These are phyloP conservation scores for Sporisorium reilianum DNA, from an alignment of 1,284 basidiomycete genomes.

Conservation along the genomic window DNA sequence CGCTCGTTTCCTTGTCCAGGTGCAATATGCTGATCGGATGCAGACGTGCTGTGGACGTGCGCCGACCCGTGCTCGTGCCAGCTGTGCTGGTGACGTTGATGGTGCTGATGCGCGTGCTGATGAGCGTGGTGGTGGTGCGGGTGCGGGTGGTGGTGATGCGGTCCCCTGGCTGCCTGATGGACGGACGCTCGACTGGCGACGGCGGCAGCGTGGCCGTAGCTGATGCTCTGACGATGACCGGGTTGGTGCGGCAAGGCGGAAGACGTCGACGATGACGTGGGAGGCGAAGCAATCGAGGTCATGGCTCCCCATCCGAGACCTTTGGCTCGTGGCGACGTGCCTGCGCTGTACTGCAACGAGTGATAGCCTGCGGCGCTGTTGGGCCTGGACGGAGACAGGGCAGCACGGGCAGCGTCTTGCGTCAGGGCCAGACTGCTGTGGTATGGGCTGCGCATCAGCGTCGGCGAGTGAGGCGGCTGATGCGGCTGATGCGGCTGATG, in stretches of 20 bases:
- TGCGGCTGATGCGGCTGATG: conserved; percentile 18
- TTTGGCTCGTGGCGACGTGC: conserved; percentile 57
- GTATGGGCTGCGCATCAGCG: conserved; percentile 44
- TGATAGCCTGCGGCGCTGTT: conserved; percentile 45
- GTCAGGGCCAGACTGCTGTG: conserved; percentile 44
- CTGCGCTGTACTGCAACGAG: conserved; percentile 31
- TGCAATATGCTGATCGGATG: not conserved
- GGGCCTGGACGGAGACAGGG: conserved; percentile 40
- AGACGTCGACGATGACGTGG: conserved; percentile 10
- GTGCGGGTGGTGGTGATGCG: conserved; percentile 15
- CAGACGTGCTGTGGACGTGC: conserved; percentile 14
- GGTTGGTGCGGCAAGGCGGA: conserved; percentile 7
- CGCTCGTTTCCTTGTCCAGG: not conserved
- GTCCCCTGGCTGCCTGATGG: conserved; percentile 16
- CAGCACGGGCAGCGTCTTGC: conserved; percentile 42
- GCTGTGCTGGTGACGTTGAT: conserved; percentile 28
- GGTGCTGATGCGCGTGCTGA: conserved; percentile 21
- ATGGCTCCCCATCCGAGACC: conserved; percentile 61
- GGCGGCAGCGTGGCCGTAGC: conserved; percentile 49
- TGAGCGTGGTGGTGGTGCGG: conserved; percentile 44
- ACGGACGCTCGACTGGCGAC: conserved; percentile 19
- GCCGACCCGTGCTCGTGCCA: conserved; percentile 25
- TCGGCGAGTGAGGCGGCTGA: conserved; percentile 43
- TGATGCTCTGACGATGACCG: conserved; percentile 40
- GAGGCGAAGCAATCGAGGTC: conserved; percentile 52